Base-by-base conservation (phyloP, 2,329 filamentous ascomycete genomes). In the Colletotrichum musae region DNA sequence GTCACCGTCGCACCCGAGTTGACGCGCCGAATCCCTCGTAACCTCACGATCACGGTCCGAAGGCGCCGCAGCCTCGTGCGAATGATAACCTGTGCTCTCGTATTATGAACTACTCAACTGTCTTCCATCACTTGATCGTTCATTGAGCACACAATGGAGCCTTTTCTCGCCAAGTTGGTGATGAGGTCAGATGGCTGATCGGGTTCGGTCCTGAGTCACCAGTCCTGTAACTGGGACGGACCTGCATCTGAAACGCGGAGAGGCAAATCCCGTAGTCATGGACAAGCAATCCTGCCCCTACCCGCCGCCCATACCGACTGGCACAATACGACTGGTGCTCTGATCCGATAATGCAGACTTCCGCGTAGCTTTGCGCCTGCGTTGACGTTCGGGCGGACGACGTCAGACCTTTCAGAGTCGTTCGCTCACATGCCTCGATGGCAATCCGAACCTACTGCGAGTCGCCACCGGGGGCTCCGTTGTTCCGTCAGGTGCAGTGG, bases 211-310 rank as follows among this genome's bases (percentile, higher is more conserved):
- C 7, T 24, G 18, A 10, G 24, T 43, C 47, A 32, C 47, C 47
- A 36, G 41, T 43, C 45, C 47, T 68, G 47, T 32, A 45, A 58
- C 68, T 39, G 41, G 47, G 58, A 59, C 47, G 54, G 59, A 64
- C 58, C 68, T 64, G 64, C 53, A 64, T 64, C 64, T 71, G 70
- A 71, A 71, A 71, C 70, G 61, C 70, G 70, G 70, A 71, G 66
- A 66, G 51, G 52, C 52, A 53, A 66, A 62, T 71, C 60, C 70
- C 66, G 70, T 51, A 61, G 36, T 43, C 16, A 54, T 24, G 41
- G n/a, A 26, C 67, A 36, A 41, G 54, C 62, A 36, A 66, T 52
- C 7, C 45, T 51, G 28, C 39, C 21, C 51, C 36, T 24, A 18
- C 52, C 45, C 21, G 52, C 41, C 48, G n/a, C 24, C 32, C 51